Evolutionary conservation across 192 early-diverging fungal species (phyloP), one percentile per base, ranked within the genome.

Genomic region (Backusella circina): DNA sequence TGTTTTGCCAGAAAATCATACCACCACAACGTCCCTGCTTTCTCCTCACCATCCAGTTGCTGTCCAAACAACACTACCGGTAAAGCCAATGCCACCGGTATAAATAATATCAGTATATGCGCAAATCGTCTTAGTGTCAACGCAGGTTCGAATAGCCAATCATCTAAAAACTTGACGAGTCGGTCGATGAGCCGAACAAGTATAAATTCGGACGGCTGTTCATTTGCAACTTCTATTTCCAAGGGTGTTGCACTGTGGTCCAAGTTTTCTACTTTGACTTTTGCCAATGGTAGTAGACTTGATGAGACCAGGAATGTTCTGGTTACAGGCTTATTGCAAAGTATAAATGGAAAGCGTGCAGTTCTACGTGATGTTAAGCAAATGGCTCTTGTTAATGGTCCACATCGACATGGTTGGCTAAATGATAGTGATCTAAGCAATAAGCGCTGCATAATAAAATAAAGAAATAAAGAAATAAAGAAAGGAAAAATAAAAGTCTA

Each of bases 11-110:
- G 69, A 16, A 94, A 83, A 32, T 85, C 77, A 79, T 96, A 93
- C 95, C 97, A 99, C 94, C 93, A 96, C 2, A 97, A 67, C 2
- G 88, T 79, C 18, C 91, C 90, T 6, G 85, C 70, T 8, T 83
- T 82, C 61, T 92, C 92, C 7, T 83, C 65, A 26, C 90, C 80
- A 28, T 79, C 72, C 4, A 80, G 51, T 23, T 80, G 67, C 37
- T 67, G 65, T 1, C 93, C 93, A 44, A 93, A 80, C 39, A 86
- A 88, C 44, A 90, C 82, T 0, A 80, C 70, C 0, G 95, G 94
- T 18, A 87, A 79, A 0, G 88, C 74, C 10, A 90, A 35, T 1
- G 89, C 71, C 9, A 95, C 84, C 0, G 95, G 95, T n/a, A 89
- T 65, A 82, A 97, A 94, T 44, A 92, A 75, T 1, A 92, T 31